Base-by-base conservation (phyloP, 495 filamentous ascomycete species). In the Tuber melanosporum region DNA sequence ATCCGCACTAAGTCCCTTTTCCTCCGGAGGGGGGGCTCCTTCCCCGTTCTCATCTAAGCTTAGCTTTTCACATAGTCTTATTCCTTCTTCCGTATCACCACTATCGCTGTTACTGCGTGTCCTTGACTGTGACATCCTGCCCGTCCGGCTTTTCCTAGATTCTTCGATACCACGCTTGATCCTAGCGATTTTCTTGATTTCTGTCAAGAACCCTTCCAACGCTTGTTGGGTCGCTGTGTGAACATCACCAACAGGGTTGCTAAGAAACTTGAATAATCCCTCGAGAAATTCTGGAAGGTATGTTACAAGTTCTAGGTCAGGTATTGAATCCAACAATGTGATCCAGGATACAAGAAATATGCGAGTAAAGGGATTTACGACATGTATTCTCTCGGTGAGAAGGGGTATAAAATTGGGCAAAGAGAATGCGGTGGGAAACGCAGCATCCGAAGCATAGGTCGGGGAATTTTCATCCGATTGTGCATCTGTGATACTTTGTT, bases 301-400 rank as follows among this genome's bases (percentile, higher is more conserved):
- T 15, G 91, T 91, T 39, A 99, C 95, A 6, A 99, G 90, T 85
- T 99, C 96, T 69, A 99, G 86, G 81, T 99, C 96, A 0, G 96
- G 96, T 72, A 99, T 98, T 14, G 95, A 97, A 84, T 99, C 96
- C 41, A 99, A 86, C 15, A 99, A 84, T 70, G 91, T 96, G 75
- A 99, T 92, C 96, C 96, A 99, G 14, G 92, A 93, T 42, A 99
- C 96, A 45, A 99, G 86, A 82, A 99, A 99, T 22, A 91, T 95
- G 71, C 96, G 88, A 71, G 95, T 98, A 83, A 96, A 98, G 6
- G 96, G 93, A 78, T 96, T 97, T 72, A 96, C 88, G 52, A 97
- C 95, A 85, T 92, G 90, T 76, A 99, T 98, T 57, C 96, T 90
- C 80, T 98, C 95, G 79, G 93, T 92, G 42, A 99, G 88, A 22